Evolutionary conservation across 1,284 basidiomycete genomes (phyloP), one percentile per base, ranked within the genome.

Genomic region (Sanguinoderma infundibulare): DNA sequence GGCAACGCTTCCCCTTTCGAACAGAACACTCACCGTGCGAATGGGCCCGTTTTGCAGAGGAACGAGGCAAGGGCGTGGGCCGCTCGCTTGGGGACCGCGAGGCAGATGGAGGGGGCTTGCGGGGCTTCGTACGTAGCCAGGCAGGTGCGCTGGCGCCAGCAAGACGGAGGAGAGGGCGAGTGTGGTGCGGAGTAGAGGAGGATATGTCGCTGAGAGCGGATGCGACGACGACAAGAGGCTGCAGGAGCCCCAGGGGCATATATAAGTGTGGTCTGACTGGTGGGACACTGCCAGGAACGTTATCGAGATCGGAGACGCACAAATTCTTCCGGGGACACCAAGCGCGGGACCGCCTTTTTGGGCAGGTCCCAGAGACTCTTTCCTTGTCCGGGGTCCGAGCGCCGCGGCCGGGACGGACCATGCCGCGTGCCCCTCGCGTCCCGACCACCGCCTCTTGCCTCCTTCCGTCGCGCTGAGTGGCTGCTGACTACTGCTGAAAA

Each of bases 1-100:
- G 46, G 59, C 35, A 53, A 38, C 51, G 38, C 44, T 54, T 34
- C 26, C 20, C 34, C 14, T 20, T 53, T 58, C 59, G 22, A 53
- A 38, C 24, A 17, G 38, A 55, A 50, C 28, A 61, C 65, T 59
- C 55, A 64, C 63, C 65, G 62, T 64, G 60, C 5, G 65, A 66
- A 5, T 30, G 32, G 44, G n/a, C 32, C 49, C 39, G 28, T 40
- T 36, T 32, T 39, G 28, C 3, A 10, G 52, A 39, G 51, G 15
- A 65, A 64, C 55, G 58, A 53, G 55, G 60, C 58, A 32, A 46
- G 47, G 35, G 62, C 57, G 65, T 63, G 64, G 49, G 38, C 32
- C 30, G 22, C 24, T 60, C 55, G 57, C 60, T 60, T 52, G 53
- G 28, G 28, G 7, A 39, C 30, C 57, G 55, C 60, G 55, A 57